Evolutionary conservation across 1,139 yeast species (phyloP).

Genomic region (Kazachstania sp.): DNA sequence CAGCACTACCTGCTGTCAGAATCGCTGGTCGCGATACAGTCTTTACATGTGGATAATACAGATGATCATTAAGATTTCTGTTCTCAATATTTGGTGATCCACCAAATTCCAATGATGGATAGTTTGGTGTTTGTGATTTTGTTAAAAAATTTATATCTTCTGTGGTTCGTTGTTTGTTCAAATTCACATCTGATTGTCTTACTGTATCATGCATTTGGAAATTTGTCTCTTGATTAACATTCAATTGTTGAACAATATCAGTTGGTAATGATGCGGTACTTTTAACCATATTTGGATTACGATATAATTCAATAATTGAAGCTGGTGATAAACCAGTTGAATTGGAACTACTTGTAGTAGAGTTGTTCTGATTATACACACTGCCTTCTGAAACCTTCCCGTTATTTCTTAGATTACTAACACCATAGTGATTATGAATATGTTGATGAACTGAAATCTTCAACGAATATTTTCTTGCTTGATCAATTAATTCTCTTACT

Average conservation of each 20-base stretch:
- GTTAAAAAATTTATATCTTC: constrained; percentile 18
- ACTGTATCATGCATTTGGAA: background rate
- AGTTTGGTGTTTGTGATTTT: constrained; percentile 16
- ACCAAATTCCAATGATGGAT: constrained; percentile 17
- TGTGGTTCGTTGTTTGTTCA: background rate
- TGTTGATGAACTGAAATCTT: constrained; percentile 77
- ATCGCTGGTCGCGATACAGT: background rate
- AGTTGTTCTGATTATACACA: background rate
- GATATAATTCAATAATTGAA: background rate
- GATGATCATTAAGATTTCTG: background rate
- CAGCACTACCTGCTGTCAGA: background rate
- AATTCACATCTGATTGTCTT: background rate
- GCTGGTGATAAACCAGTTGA: constrained; percentile 2
- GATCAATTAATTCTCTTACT: constrained; percentile 49
- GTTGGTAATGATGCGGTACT: constrained; percentile 1
- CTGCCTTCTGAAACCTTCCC: background rate
- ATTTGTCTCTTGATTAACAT: background rate
- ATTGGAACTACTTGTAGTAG: background rate
- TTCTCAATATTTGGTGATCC: constrained; percentile 9
- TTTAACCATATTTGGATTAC: background rate
- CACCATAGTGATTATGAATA: constrained; percentile 47
- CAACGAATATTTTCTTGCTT: constrained; percentile 54
- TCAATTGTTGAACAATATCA: background rate
- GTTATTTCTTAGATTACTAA: constrained; percentile 5
- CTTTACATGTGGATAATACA: constrained; percentile 3